Evolutionary conservation across 164 flowering plant species (phyloP), one percentile per base, ranked within the genome.

Genomic region (Pachysandra terminalis): DNA sequence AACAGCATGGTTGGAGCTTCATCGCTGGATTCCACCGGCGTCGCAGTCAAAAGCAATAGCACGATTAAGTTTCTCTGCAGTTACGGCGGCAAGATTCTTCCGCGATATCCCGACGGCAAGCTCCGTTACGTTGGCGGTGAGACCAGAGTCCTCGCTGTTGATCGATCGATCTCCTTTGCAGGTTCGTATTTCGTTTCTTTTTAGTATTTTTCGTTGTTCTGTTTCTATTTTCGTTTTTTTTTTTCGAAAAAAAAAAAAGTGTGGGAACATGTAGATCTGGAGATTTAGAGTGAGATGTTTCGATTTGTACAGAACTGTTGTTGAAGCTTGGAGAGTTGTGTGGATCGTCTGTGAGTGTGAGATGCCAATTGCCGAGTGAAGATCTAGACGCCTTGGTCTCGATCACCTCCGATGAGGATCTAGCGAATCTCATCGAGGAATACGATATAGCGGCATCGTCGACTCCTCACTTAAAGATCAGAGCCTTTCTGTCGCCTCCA

Each of bases 101-200:
- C 98, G 40, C 96, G 98, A 72, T 67, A 80, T 53, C 80, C 96
- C 51, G 98, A 94, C 77, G 93, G 96, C 60, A 88, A 83, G 71
- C 98, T 94, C 77, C 96, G 98, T 65, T 94, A 94, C 73, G 76
- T 74, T 45, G 98, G 98, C 35, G 98, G 98, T 19, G 81, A 86
- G 19, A 94, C 93, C 51, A 86, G 98, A 25, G 88, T 94, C 57
- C 87, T 94, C 53, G 74, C 97, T 71, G 90, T 94, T 28, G 73
- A 82, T 37, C 92, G 96, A 53, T 85, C 91, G 77, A 70, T 86
- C 63, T 70, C 87, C 9, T 94, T 87, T 65, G 4, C 94, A 62
- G 97, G 96, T 90, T 19, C 71, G 90, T 83, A 25, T 28, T 35
- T 5, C n/a, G 9, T 32, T n/a, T 5, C 8, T 32, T 56, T 54